These are phyloP conservation scores for Pharnaceum exiguum DNA, from an alignment of 148 eudicot species.

Conservation along the genomic window DNA sequence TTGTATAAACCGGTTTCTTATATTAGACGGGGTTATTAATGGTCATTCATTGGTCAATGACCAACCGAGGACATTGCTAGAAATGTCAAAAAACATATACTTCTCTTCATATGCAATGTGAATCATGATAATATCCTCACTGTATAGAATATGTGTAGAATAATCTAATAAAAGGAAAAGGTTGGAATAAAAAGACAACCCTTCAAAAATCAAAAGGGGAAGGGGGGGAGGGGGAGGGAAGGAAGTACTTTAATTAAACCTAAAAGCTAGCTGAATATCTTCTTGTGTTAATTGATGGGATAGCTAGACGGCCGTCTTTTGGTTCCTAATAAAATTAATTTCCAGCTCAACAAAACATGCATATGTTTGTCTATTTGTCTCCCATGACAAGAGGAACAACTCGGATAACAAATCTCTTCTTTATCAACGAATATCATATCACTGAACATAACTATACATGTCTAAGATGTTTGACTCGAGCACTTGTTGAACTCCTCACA, in stretches of 20 bases:
- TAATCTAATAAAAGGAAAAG: background rate
- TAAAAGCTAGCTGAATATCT: conserved; percentile 19
- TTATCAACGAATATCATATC: conserved; percentile 21
- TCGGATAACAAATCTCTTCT: background rate
- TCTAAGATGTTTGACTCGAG: background rate
- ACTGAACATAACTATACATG: background rate
- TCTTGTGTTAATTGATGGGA: conserved; percentile 12
- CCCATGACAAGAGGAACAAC: conserved; percentile 18
- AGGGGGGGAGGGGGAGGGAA: background rate
- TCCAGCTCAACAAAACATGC: conserved; percentile 12
- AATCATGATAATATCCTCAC: background rate
- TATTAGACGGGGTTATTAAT: too few species aligned
- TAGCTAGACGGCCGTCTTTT: conserved; percentile 8
- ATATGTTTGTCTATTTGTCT: too few species aligned
- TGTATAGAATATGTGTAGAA: background rate
- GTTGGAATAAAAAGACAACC: background rate
- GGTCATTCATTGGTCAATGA: too few species aligned
- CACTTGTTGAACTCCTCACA: too few species aligned
- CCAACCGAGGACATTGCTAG: too few species aligned
- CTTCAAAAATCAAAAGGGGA: background rate
- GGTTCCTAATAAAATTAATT: conserved; percentile 15
- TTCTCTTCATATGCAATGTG: too few species aligned
- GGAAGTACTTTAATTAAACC: background rate
- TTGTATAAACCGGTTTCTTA: too few species aligned
- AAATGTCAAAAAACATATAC: too few species aligned